Evolutionary conservation across 2,329 filamentous ascomycete species (phyloP), one percentile per base, ranked within the genome.

Genomic region (Hypoxylon sp.): DNA sequence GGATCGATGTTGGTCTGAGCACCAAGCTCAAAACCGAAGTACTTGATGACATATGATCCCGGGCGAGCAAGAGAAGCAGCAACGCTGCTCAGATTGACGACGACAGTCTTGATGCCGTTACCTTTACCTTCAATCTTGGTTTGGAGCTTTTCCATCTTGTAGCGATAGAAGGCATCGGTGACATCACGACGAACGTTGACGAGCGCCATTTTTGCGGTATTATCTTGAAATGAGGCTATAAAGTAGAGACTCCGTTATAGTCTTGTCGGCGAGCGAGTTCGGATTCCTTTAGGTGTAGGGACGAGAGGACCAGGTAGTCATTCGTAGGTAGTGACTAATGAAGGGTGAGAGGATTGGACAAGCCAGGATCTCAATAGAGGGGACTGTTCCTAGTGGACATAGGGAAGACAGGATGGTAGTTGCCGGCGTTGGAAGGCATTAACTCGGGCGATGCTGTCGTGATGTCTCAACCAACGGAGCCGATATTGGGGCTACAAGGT

Each of bases 121-220:
- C 96, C 96, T 84, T 99, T 99, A 83, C 96, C 96, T 84, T 99
- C 96, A 76, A 99, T 96, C 87, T 99, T 99, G 81, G 96, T 97
- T 86, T 97, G 93, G 79, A 99, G 85, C 75, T 90, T 91, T 85
- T 98, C 96, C 96, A 99, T 99, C 89, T 99, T 99, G 90, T 99
- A 99, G 81, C 96, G 96, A 85, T 99, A 99, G 89, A 97, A 99
- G 83, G 91, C 91, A 84, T 99, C 96, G 86, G 91, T 91, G 85
- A 97, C 91, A 91, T 98, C 95, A 83, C 93, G 93, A 82, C 94
- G 94, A 83, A 98, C 94, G 84, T 99, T 99, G 89, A 99, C 87
- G 84, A 93, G 94, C 87, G 93, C 91, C 96, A 98, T 98, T 82
- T 76, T 93, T 88, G 80, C 83, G 82, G 80, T 85, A 59, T 79